These are phyloP conservation scores for Ottelia alismoides DNA, from an alignment of 106 monocot genomes.

Conservation along the genomic window DNA sequence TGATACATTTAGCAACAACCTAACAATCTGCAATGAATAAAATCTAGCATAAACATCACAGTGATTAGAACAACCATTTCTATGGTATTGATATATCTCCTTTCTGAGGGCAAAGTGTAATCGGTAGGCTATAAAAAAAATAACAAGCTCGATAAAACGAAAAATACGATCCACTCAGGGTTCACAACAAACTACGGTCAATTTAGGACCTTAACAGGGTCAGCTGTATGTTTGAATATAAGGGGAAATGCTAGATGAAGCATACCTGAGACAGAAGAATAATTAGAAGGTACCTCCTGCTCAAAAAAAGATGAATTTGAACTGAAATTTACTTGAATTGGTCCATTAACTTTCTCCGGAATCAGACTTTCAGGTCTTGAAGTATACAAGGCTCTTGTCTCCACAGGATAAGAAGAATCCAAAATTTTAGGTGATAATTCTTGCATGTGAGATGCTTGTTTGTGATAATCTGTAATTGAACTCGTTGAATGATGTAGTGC, in stretches of 20 bases:
- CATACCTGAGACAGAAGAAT: slow-evolving; percentile 96
- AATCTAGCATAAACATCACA: too few species aligned
- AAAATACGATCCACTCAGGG: too few species aligned
- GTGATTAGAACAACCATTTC: too few species aligned
- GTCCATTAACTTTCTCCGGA: slow-evolving; percentile 20
- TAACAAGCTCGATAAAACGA: too few species aligned
- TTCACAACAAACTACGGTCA: too few species aligned
- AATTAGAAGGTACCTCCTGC: slow-evolving; percentile 99
- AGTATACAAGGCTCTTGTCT: slow-evolving; percentile 14
- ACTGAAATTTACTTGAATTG: slow-evolving; percentile 24
- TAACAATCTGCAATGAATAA: too few species aligned
- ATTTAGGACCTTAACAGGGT: too few species aligned
- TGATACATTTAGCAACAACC: too few species aligned
- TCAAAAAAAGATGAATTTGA: slow-evolving; percentile 49
- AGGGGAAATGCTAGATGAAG: slow-evolving; percentile 39
- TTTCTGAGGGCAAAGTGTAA: too few species aligned
- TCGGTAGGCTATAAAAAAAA: too few species aligned
- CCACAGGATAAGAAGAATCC: slow-evolving; percentile 24
- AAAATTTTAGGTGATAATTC: slow-evolving; percentile 21
- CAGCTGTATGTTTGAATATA: too few species aligned
- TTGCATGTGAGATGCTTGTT: slow-evolving; percentile 25
- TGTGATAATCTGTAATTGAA: slow-evolving; percentile 21
- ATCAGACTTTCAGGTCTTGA: slow-evolving; percentile 25
- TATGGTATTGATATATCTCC: too few species aligned
- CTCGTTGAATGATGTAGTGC: slow-evolving; percentile 29